Conservation (phyloP, 75 land plant genomes). For the Pinus tabuliformis region DNA sequence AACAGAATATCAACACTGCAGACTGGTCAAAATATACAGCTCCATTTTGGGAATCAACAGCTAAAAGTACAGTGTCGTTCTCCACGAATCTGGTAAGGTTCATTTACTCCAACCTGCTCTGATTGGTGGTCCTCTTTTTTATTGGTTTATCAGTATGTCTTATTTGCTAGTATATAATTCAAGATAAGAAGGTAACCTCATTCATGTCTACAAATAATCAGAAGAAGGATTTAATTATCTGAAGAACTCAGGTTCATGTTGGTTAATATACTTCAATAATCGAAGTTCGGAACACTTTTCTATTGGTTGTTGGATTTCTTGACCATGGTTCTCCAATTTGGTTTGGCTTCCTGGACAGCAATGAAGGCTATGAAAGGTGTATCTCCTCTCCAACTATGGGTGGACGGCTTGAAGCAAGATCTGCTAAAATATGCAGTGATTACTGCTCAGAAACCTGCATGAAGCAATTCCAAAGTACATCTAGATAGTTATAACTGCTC, state of each 20-base stretch:
- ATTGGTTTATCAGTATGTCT: too few species aligned
- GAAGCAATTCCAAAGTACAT: not conserved
- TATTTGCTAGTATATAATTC: too few species aligned
- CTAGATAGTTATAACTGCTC: too few species aligned
- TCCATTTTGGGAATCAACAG: slow-evolving; percentile 63
- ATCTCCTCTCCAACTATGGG: slow-evolving; percentile 79
- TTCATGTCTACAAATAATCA: too few species aligned
- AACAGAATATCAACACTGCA: slow-evolving; percentile 76
- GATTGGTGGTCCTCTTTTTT: not conserved
- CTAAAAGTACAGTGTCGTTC: too few species aligned
- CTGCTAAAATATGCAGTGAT: slow-evolving; percentile 86
- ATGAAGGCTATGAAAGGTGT: slow-evolving; percentile 88
- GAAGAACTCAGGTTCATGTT: too few species aligned
- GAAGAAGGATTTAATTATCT: too few species aligned
- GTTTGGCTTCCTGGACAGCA: slow-evolving; percentile 32
- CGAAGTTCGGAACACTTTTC: too few species aligned
- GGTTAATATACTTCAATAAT: too few species aligned
- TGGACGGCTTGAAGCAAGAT: slow-evolving; percentile 83
- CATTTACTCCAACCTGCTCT: not conserved
- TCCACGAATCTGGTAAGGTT: slow-evolving; percentile 40
- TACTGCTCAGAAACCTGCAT: slow-evolving; percentile 70
- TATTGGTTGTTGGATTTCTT: too few species aligned
- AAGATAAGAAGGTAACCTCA: not conserved
- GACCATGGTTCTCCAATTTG: too few species aligned
- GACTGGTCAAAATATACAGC: slow-evolving; percentile 94